Percentiles rank a stretch among this genome's conserved stretches.
Conservation (phyloP, 2,329 filamentous ascomycete species). For the Arthrinium puccinioides region DNA sequence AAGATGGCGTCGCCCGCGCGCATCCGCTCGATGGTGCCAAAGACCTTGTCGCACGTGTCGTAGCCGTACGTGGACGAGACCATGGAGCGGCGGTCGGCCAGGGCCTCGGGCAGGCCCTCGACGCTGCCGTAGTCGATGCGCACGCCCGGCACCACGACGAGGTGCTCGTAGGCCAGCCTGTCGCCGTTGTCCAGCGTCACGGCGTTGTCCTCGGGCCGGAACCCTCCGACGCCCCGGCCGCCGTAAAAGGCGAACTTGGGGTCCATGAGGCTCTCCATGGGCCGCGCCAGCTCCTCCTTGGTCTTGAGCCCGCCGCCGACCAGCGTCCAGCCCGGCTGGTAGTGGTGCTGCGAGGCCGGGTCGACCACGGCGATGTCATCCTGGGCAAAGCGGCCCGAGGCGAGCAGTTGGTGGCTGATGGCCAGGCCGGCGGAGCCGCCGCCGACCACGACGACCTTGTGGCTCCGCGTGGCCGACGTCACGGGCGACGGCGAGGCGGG, state of each 20-base stretch:
- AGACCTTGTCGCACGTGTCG: conserved; percentile 26
- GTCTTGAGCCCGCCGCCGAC: conserved; percentile 27
- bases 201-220: conserved; percentile 27
- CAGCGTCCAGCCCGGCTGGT: conserved; percentile 31
- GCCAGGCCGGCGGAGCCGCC: conserved; percentile 59
- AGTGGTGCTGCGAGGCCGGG: conserved; percentile 25
- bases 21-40: conserved; percentile 25
- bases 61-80: conserved; percentile 31
- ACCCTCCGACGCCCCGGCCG: conserved; percentile 21
- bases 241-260: conserved; percentile 27
- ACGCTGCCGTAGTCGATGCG: conserved; percentile 26
- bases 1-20: conserved; percentile 28
- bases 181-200: conserved; percentile 26
- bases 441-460: conserved; percentile 61
- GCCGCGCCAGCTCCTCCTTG: conserved; percentile 18
- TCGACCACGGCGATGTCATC: conserved; percentile 28
- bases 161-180: conserved; percentile 28
- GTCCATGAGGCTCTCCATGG: conserved; percentile 22
- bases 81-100: conserved; percentile 22
- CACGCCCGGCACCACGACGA: conserved; percentile 28
- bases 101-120: conserved; percentile 25
- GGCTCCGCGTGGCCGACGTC: conserved; percentile 29
- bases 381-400: conserved; percentile 17
- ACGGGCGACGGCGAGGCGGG: conserved; percentile 22
- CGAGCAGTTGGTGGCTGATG: conserved; percentile 60